Base-by-base conservation (phyloP, 495 filamentous ascomycete species). In the Niebla homalea region DNA sequence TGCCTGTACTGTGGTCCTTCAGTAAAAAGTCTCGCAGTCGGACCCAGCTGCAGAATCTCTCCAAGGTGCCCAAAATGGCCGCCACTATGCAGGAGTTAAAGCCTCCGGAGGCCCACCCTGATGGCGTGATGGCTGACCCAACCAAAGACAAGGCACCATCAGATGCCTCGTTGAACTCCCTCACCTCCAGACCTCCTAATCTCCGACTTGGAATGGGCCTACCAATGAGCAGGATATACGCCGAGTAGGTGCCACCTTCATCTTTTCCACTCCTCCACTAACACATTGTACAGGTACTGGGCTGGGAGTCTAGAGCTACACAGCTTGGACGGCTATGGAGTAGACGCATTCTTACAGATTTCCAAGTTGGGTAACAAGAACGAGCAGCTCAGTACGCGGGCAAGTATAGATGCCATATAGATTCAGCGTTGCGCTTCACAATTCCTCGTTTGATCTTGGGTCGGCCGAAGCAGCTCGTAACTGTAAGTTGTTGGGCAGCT, bases 301-400 rank as follows among this genome's bases (percentile, higher is more conserved):
- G 92, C 93, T 7, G 92, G 92, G 1, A 90, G 77, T 61, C 65
- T 99, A 21, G 87, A 95, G 62, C 60, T 97, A 52, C 92, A 97
- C 63, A 94, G 83, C 62, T 67, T 99, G 35, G 92, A 97, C 58
- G 92, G 92, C 0, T 99, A 96, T 57, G 92, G 92, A 2, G 88
- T 93, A n/a, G 92, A 99, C 68, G 90, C 85, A 1, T 99, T 97
- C 62, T 64, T 99, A 53, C 90, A 97, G 65, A 94, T 99, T 36
- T 90, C 87, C 5, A 95, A 95, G 66, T 73, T 99, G 48, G 92
- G 92, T 19, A 99, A 99, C 66, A 96, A 96, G 72, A 95, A 95
- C 61, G 92, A 99, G 71, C 89, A 94, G 63, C 68, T 99, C 45
- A 92, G 81, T 11, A 93, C 86, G 26, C 69, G 89, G 59, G 89